These are phyloP conservation scores for Lactarius vividus DNA, from an alignment of 768 basidiomycete species.

Conservation along the genomic window DNA sequence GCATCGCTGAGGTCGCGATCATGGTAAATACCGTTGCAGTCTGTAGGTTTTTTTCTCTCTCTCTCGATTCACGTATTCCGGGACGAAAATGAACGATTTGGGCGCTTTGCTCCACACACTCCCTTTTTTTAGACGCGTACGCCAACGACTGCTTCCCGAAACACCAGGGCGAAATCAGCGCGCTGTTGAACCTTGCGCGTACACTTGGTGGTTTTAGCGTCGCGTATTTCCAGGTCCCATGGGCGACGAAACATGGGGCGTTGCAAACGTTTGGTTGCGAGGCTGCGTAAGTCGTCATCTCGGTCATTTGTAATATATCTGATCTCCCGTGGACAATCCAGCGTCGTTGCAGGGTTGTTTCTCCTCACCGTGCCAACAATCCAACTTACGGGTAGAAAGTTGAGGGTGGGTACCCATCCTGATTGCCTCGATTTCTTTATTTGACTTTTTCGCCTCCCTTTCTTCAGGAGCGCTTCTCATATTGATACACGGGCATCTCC, in stretches of 20 bases:
- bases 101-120: too few relatives aligned
- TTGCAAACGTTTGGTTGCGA: constrained; percentile 62
- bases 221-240: constrained; percentile 64
- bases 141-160: constrained; percentile 50
- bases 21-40: constrained; percentile 64
- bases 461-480: constrained; percentile 20
- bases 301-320: background rate
- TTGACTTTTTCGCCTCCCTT: background rate
- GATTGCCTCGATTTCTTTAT: background rate
- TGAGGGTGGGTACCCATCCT: constrained; percentile 42
- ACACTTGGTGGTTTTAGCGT: constrained; percentile 60
- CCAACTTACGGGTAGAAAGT: constrained; percentile 45
- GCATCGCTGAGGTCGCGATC: constrained; percentile 52
- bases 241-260: constrained; percentile 59
- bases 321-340: constrained; percentile 22
- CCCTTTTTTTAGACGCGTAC: constrained; percentile 40
- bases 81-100: too few relatives aligned
- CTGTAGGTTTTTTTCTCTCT: constrained; percentile 41
- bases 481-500: background rate
- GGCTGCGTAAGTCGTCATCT: constrained; percentile 46
- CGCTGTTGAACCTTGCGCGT: constrained; percentile 56
- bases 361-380: constrained; percentile 50
- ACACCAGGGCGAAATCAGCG: constrained; percentile 59
- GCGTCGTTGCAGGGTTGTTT: constrained; percentile 51
- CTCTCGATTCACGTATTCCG: constrained; percentile 15